Base-by-base conservation (phyloP, 495 filamentous ascomycete species). In the Annulohypoxylon moriforme region DNA sequence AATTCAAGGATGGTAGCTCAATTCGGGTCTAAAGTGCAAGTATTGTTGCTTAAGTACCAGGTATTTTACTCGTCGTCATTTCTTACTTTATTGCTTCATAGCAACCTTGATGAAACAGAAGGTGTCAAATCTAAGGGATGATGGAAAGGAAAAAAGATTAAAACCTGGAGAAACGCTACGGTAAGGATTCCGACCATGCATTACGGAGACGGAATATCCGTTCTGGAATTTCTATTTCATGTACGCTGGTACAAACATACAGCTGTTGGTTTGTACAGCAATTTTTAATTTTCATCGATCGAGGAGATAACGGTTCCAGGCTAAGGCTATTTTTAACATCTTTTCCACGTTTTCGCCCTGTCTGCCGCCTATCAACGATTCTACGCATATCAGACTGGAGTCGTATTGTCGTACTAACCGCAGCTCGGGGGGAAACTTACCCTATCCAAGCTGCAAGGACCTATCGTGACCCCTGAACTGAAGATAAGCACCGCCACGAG, bases 401-500 rank as follows among this genome's bases (percentile, higher is more conserved):
- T 42, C 36, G 36, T 40, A 40, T 40, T 13, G 36, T n/a, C 13
- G 36, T 40, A 40, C 36, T 40, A 40, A n/a, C 36, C 36, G 13
- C 4, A 40, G 36, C 2, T 14, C 36, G 36, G 34, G 52, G 24
- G 55, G 22, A 36, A 25, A 34, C n/a, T 56, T 25, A 52, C 47
- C 52, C 6, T 36, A 56, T 18, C 16, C n/a, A 56, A 38, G 33
- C 47, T 25, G 47, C 36, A 47, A 58, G 4, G 31, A 42, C 16
- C 11, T 59, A 25, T 50, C n/a, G n/a, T 56, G 13, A 63, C 61
- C 66, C 66, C 71, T 73, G 66, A 47, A 69, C 55, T 38, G 33
- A 64, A 70, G 71, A 74, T 69, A 70, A 70, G 71, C 71, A 74
- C 67, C 67, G 67, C 71, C 67, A 74, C 71, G 46, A 60, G 34